phyloP scores from a whole-genome alignment of 371 early-diverging fungal genomes.

The Amoeboradix gromovi region DNA sequence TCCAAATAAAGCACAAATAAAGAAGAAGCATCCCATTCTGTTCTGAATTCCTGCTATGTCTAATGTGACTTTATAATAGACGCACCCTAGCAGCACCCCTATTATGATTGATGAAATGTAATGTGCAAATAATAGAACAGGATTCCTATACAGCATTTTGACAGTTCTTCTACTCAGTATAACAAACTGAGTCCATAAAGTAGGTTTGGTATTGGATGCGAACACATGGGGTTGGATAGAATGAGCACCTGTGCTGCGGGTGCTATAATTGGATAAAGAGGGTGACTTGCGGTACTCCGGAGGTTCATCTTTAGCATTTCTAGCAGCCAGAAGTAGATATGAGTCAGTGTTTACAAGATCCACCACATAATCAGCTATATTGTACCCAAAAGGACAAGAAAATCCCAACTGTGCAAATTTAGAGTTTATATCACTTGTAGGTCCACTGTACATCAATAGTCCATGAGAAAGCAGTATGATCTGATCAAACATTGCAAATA shows the following conservation, averaged over 20 bases:
- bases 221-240: not conserved
- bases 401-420: conserved; percentile 38
- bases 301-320: too few species aligned
- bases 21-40: conserved; percentile 52
- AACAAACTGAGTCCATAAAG: conserved; percentile 37
- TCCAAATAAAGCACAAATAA: conserved; percentile 44
- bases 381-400: conserved; percentile 58
- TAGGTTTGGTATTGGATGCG: conserved; percentile 8
- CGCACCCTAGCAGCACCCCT: conserved; percentile 35
- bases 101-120: conserved; percentile 24
- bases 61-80: conserved; percentile 45
- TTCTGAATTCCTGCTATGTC: conserved; percentile 60
- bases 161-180: conserved; percentile 51
- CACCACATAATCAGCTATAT: conserved; percentile 64
- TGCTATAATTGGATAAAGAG: not conserved
- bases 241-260: not conserved
- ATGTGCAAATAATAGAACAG: conserved; percentile 48
- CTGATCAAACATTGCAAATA: conserved; percentile 59
- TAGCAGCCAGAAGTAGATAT: not conserved
- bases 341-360: conserved; percentile 22
- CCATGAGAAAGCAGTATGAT: conserved; percentile 46
- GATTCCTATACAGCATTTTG: conserved; percentile 58
- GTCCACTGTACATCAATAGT: conserved; percentile 34
- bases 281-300: not conserved
- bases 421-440: conserved; percentile 11